Evolutionary conservation across 805 yeast genomes (phyloP).

Genomic region (Clavispora carvajalis): DNA sequence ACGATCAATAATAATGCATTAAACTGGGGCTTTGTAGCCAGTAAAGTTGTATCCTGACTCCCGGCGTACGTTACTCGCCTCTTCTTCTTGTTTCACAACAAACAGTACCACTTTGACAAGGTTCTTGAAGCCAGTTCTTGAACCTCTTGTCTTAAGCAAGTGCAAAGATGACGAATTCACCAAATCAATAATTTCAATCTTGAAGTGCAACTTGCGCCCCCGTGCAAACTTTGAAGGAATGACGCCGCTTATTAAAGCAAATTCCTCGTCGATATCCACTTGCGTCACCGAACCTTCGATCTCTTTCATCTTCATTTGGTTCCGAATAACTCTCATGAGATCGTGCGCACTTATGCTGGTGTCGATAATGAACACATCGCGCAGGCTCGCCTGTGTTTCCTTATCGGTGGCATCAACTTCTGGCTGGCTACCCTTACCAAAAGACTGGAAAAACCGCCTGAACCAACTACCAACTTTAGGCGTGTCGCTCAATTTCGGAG

Average conservation of each 20-base stretch:
- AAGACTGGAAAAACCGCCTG: slow-evolving; percentile 29
- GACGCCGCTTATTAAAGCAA: slow-evolving; percentile 40
- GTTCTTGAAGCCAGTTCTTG: slow-evolving; percentile 40
- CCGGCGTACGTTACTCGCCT: slow-evolving; percentile 13
- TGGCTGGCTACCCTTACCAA: slow-evolving; percentile 10
- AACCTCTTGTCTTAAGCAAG: slow-evolving; percentile 41
- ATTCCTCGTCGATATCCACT: slow-evolving; percentile 39
- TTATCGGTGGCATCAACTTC: slow-evolving; percentile 3
- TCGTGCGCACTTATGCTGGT: slow-evolving; percentile 25
- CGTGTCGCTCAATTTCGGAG: slow-evolving; percentile 11
- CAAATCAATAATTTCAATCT: slow-evolving; percentile 37
- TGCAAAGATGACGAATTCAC: slow-evolving; percentile 35
- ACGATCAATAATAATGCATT: not conserved
- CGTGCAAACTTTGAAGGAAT: slow-evolving; percentile 42
- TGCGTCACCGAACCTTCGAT: slow-evolving; percentile 46
- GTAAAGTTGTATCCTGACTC: slow-evolving; percentile 3
- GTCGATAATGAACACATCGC: slow-evolving; percentile 29
- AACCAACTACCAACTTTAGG: slow-evolving; percentile 28
- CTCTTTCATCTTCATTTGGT: slow-evolving; percentile 40
- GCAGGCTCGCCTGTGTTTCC: slow-evolving; percentile 2
- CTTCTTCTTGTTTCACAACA: slow-evolving; percentile 42
- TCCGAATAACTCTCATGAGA: slow-evolving; percentile 30
- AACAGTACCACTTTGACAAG: slow-evolving; percentile 39
- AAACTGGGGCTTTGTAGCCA: not conserved
- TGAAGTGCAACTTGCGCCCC: slow-evolving; percentile 44